Base-by-base conservation (phyloP, 2,329 filamentous ascomycete genomes). In the Sarocladium brachiariae region DNA sequence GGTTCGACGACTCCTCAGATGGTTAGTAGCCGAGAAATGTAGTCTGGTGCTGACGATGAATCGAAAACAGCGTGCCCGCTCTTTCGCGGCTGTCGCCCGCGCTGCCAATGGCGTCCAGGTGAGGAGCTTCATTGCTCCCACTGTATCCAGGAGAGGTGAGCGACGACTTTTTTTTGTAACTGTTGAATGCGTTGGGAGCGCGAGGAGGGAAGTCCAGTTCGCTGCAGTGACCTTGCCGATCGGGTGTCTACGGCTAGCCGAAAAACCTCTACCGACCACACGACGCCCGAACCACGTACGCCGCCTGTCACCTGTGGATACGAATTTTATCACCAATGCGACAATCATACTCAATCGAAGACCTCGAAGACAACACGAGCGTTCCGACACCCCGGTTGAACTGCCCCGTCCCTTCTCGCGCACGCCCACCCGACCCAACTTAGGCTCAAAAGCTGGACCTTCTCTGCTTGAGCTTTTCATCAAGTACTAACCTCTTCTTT, bases 61-160 rank as follows among this genome's bases (percentile, higher is more conserved):
- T 43, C 23, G 37, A 43, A n/a, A 24, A 27, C 74, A 73, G 74
- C 71, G 72, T 72, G 72, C 72, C 70, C 64, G 72, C 62, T 71
- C 72, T 66, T 70, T 73, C 65, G 70, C 72, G 66, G 61, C 63
- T 68, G 75, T 65, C 63, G 74, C 62, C 71, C 74, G 65, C 66
- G 39, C 43, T 25, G 43, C 43, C 43, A 47, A 47, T 43, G 49
- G 71, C 59, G 67, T 70, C 64, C 74, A 75, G 65, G 67, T 70
- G 64, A 75, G 79, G 65, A 71, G 71, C 63, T 81, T 81, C 66
- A 78, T 81, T 61, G 77, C 74, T 62, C 78, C 79, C 55, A 81
- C 79, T 50, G 73, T 80, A 59, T 77, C 78, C 57, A 74, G 79
- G 66, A 74, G 77, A 77, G 78, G 79, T 83, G 76, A 69, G 79